These are phyloP conservation scores for Phaeotremella fagi DNA, from an alignment of 768 basidiomycete species.

Conservation along the genomic window DNA sequence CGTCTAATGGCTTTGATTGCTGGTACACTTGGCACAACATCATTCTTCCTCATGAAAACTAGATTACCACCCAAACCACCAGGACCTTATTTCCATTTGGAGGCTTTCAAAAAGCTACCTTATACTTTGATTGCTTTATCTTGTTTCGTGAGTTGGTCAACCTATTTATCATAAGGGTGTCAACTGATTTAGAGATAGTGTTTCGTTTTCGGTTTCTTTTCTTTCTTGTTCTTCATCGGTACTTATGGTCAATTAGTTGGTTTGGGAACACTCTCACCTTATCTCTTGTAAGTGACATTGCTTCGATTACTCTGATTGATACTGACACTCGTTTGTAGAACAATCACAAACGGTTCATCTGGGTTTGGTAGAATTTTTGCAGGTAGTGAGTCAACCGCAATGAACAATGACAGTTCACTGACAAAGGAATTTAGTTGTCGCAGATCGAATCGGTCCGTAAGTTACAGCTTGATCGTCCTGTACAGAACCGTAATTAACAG, in stretches of 20 bases:
- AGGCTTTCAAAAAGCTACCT: constrained; percentile 15
- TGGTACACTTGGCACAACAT: constrained; percentile 1
- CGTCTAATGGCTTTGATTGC: constrained; percentile 24
- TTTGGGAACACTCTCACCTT: constrained; percentile 16
- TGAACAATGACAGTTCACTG: background rate
- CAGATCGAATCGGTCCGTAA: constrained; percentile 6
- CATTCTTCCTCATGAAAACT: constrained; percentile 22
- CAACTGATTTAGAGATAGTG: constrained; percentile 4
- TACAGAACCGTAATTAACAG: background rate
- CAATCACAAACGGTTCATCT: constrained; percentile 2
- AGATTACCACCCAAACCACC: constrained; percentile 30
- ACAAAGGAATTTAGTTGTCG: background rate
- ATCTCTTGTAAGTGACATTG: constrained; percentile 18
- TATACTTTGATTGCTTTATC: constrained; percentile 11
- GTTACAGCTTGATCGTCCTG: background rate
- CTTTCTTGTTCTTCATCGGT: constrained; percentile 20
- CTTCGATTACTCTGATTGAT: background rate
- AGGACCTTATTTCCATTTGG: constrained; percentile 20
- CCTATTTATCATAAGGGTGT: background rate
- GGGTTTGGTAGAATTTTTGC: background rate
- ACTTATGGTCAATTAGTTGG: constrained; percentile 18
- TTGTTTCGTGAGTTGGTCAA: constrained; percentile 14
- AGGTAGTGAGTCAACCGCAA: constrained; percentile 8
- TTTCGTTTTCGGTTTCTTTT: constrained; percentile 20
- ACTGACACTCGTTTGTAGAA: background rate